Evolutionary conservation across 768 basidiomycete genomes (phyloP), one percentile per base, ranked within the genome.

Genomic region (Panaeolus papilionaceus): DNA sequence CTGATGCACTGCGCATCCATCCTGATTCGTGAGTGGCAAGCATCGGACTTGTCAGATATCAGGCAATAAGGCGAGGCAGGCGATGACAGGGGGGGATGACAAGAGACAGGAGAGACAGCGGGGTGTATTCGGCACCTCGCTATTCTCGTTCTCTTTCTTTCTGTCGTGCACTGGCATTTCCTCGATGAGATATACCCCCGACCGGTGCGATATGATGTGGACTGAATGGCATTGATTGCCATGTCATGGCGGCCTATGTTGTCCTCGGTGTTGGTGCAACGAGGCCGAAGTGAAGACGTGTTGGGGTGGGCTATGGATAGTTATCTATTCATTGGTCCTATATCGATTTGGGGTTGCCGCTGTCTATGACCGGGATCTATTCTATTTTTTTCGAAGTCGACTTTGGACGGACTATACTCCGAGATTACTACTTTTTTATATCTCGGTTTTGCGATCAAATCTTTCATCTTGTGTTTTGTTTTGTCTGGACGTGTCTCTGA

Each of bases 301-400:
- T 33, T 16, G 54, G 7, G 14, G 14, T 14, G 14, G 54, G 28
- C 26, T 51, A 51, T 51, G 47, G 47, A 51, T 51, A 44, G 47
- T 26, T 51, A 51, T 51, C 47, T 51, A 20, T 51, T 51, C 26
- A 26, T 51, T 23, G n/a, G 18, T 51, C 9, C 42, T 44, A 44
- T 44, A n/a, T 58, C 16, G 54, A 37, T 14, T 16, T 28, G 54
- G 54, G 54, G 54, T 3, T 58, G 12, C 14, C 54, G 54, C 54
- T 58, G 54, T 58, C 54, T 63, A 28, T 44, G 20, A 45, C 54
- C 33, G 33, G 44, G 16, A 38, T 61, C 67, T 14, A 49, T 63
- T 49, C 64, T 26, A 66, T 82, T 80, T 75, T 16, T 66, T 66
- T 63, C 64, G 64, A 70, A 66, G 54, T 71, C 69, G 62, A 16